Evolutionary conservation across 805 yeast genomes (phyloP).

Genomic region (Cyberlindnera mrakii): DNA sequence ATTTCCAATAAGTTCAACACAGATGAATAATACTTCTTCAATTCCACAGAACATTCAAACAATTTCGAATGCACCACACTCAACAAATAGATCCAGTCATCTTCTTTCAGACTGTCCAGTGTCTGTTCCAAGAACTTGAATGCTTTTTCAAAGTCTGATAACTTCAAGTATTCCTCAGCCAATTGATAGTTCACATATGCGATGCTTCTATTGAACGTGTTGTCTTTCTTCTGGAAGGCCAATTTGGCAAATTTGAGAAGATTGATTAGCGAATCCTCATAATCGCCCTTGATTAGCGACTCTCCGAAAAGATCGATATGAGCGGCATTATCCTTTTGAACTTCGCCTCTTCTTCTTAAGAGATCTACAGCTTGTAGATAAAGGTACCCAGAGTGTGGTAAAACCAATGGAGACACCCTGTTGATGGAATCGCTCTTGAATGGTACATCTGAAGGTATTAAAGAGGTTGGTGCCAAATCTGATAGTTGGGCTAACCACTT

Average conservation of each 20-base stretch:
- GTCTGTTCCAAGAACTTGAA: slow-evolving; percentile 36
- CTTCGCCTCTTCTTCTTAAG: slow-evolving; percentile 19
- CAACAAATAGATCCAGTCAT: slow-evolving; percentile 34
- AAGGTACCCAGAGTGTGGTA: slow-evolving; percentile 39
- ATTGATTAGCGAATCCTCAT: slow-evolving; percentile 17
- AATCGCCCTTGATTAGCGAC: background rate
- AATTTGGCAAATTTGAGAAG: slow-evolving; percentile 32
- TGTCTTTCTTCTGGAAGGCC: slow-evolving; percentile 30
- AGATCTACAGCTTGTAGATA: slow-evolving; percentile 34
- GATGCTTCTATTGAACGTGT: slow-evolving; percentile 31
- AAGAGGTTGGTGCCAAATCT: slow-evolving; percentile 37
- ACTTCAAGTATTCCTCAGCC: slow-evolving; percentile 39
- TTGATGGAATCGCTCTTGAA: slow-evolving; percentile 21
- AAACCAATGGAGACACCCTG: slow-evolving; percentile 23
- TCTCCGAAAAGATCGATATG: slow-evolving; percentile 3
- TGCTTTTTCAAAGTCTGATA: slow-evolving; percentile 34
- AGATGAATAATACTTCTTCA: slow-evolving; percentile 28
- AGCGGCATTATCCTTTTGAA: slow-evolving; percentile 1
- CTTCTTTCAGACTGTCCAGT: slow-evolving; percentile 31
- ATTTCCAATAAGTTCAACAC: slow-evolving; percentile 29
- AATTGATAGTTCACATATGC: slow-evolving; percentile 42
- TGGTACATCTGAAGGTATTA: slow-evolving; percentile 35
- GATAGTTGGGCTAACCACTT: slow-evolving; percentile 60
- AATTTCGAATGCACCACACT: slow-evolving; percentile 30
- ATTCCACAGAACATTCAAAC: slow-evolving; percentile 30